Conservation (phyloP, 2,329 filamentous ascomycete species). For the Ampelomyces quisqualis region DNA sequence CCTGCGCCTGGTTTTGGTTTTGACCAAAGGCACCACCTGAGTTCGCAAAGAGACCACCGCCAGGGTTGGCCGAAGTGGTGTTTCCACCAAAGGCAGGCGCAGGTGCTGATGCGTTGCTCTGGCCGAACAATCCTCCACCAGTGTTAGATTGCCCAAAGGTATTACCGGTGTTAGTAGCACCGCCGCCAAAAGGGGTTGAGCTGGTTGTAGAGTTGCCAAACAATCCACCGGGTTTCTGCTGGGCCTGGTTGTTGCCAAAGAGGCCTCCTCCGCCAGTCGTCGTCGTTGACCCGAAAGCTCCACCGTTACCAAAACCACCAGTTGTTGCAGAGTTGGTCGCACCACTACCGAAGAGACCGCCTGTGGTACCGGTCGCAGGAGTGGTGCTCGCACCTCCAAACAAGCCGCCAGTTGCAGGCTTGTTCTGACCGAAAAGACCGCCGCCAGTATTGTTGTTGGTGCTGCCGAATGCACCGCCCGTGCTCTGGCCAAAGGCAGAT, state of each 20-base stretch:
- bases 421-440: conserved; percentile 40
- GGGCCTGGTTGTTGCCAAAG: conserved; percentile 51
- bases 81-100: conserved; percentile 32
- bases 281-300: conserved; percentile 26
- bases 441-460: conserved; percentile 32
- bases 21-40: conserved; percentile 35
- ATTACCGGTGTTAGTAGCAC: conserved; percentile 22
- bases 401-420: conserved; percentile 38
- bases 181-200: conserved; percentile 29
- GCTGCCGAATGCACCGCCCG: conserved; percentile 29
- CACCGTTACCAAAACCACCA: conserved; percentile 16
- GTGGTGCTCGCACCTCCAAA: conserved; percentile 45
- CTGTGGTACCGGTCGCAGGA: conserved; percentile 27
- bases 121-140: conserved; percentile 39
- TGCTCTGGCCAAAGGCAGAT: conserved; percentile 39
- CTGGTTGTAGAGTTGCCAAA: conserved; percentile 37
- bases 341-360: conserved; percentile 40
- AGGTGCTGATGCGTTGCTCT: conserved; percentile 28
- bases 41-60: conserved; percentile 33
- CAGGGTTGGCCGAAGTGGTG: conserved; percentile 29
- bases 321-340: conserved; percentile 27
- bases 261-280: conserved; percentile 43
- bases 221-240: conserved; percentile 36
- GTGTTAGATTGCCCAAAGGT: conserved; percentile 32
- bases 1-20: conserved; percentile 28